Evolutionary conservation across 371 early-diverging fungal genomes (phyloP).

Genomic region (Mortierella sp.): DNA sequence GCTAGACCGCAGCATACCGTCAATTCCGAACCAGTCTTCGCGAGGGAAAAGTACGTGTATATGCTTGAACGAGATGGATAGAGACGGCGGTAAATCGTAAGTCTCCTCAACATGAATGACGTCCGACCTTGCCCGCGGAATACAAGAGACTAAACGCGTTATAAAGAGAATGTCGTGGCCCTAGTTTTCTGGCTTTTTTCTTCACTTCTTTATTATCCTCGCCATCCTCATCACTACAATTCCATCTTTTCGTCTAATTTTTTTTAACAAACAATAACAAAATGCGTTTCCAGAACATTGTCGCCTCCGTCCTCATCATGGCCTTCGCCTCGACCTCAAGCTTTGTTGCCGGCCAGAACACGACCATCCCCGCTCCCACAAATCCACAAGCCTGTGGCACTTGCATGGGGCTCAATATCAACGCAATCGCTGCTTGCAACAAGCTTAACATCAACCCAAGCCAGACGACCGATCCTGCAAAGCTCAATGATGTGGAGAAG

Average conservation of each 20-base stretch:
- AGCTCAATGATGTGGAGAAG: conserved; percentile 1
- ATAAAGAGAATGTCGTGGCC: too few species aligned
- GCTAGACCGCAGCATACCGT: too few species aligned
- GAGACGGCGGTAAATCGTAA: too few species aligned
- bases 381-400: neutral
- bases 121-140: too few species aligned
- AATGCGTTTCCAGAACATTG: conserved; percentile 22
- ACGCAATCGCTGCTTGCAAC: neutral
- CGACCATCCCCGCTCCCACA: neutral
- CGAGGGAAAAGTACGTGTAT: too few species aligned
- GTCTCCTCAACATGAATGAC: too few species aligned
- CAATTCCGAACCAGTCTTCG: too few species aligned
- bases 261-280: too few species aligned
- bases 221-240: neutral
- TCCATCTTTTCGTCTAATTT: too few species aligned
- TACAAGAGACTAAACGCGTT: too few species aligned
- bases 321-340: neutral
- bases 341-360: conserved; percentile 7
- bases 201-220: neutral
- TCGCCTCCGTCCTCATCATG: conserved; percentile 14
- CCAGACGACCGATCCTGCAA: neutral
- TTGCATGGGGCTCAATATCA: neutral
- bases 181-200: too few species aligned
- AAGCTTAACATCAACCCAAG: neutral
- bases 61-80: too few species aligned